Evolutionary conservation across 352 stramenopile species (phyloP).

Genomic region (Pythium periplocum): DNA sequence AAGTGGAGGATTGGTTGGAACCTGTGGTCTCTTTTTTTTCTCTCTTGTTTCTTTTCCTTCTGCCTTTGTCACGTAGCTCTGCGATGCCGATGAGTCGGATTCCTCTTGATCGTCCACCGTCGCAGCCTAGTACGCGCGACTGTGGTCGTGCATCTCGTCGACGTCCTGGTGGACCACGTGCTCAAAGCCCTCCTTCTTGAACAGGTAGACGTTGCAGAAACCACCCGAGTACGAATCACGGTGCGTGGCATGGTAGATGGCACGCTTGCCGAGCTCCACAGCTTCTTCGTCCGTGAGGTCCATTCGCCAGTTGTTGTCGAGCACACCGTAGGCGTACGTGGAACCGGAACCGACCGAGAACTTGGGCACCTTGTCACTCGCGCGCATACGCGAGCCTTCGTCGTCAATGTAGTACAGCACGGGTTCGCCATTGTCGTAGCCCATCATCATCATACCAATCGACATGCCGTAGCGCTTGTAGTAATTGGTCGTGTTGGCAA

Average conservation of each 20-base stretch:
- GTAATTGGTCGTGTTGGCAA: slow-evolving; percentile 98
- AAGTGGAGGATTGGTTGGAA: slow-evolving; percentile 1
- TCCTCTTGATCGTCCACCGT: neutral
- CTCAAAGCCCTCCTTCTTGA: slow-evolving; percentile 96
- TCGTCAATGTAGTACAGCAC: slow-evolving; percentile 99
- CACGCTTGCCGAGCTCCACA: slow-evolving; percentile 97
- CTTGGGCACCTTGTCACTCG: slow-evolving; percentile 91
- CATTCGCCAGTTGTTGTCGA: slow-evolving; percentile 96
- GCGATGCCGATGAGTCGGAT: neutral
- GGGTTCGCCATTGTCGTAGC: slow-evolving; percentile 97
- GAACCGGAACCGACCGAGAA: slow-evolving; percentile 99
- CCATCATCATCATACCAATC: slow-evolving; percentile 99
- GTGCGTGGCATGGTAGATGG: slow-evolving; percentile 99
- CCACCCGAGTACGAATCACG: slow-evolving; percentile 98
- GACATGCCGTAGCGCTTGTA: slow-evolving; percentile 92
- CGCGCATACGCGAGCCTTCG: slow-evolving; percentile 97
- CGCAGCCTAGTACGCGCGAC: slow-evolving; percentile 33
- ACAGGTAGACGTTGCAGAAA: slow-evolving; percentile 95
- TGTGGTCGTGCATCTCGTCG: slow-evolving; percentile 97
- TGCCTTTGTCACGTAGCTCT: slow-evolving; percentile 1
- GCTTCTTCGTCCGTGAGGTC: slow-evolving; percentile 98
- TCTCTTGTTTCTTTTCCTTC: slow-evolving; percentile 2
- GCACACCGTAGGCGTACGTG: slow-evolving; percentile 99
- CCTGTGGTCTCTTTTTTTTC: neutral
- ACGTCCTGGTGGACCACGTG: slow-evolving; percentile 97